Conservation (phyloP, 352 stramenopile species). For the Phytophthora capsici region DNA sequence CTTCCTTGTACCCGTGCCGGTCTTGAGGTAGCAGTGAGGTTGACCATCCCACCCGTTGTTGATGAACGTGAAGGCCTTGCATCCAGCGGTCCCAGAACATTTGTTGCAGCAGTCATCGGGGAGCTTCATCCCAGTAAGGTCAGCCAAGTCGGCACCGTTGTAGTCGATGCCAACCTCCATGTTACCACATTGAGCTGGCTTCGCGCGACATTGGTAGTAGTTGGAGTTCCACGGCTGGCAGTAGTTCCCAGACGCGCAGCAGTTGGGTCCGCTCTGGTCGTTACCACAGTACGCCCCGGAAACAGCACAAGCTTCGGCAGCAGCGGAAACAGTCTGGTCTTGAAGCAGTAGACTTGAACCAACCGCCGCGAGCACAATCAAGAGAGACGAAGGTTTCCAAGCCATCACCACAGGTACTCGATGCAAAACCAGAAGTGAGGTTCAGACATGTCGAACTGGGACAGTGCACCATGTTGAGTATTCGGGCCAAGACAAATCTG, state of each 20-base stretch:
- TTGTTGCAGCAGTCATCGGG: slow-evolving; percentile 23
- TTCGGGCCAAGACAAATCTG: not conserved
- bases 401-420: not conserved
- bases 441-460: not conserved
- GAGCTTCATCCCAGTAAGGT: slow-evolving; percentile 1
- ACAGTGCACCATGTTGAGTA: not conserved
- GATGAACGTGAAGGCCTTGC: slow-evolving; percentile 40
- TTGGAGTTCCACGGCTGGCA: slow-evolving; percentile 54
- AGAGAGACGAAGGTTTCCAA: not conserved
- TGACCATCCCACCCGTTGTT: slow-evolving; percentile 35
- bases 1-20: slow-evolving; percentile 18
- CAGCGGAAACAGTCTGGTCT: not conserved
- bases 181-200: slow-evolving; percentile 29
- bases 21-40: slow-evolving; percentile 43
- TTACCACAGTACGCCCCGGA: slow-evolving; percentile 38
- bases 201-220: slow-evolving; percentile 52
- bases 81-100: slow-evolving; percentile 11
- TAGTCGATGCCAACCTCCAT: slow-evolving; percentile 48
- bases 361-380: not conserved
- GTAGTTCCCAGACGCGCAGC: slow-evolving; percentile 47
- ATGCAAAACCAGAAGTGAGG: not conserved
- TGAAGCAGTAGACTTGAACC: not conserved
- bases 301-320: slow-evolving; percentile 6
- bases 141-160: slow-evolving; percentile 7
- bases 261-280: slow-evolving; percentile 20